Percentiles rank a stretch among this genome's conserved stretches.
Conservation (phyloP, 2,329 filamentous ascomycete species). For the Myriosclerotinia curreyana region DNA sequence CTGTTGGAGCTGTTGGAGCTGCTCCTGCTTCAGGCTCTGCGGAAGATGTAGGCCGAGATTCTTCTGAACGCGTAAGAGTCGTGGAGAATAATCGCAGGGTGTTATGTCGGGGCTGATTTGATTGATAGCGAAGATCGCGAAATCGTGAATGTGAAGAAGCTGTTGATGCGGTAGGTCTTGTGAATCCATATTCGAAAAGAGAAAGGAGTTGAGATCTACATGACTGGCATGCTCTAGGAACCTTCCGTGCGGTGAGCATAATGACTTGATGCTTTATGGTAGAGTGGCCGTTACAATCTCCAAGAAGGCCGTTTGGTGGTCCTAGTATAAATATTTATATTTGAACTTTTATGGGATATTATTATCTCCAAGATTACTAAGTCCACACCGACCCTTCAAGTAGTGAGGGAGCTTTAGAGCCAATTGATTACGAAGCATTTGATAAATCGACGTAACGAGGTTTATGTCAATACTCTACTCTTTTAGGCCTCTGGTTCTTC, state of each 20-base stretch:
- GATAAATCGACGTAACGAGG: neutral
- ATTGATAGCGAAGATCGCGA: conserved; percentile 23
- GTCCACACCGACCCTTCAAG: neutral
- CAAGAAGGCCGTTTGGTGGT: neutral
- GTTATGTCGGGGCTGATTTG: conserved; percentile 21
- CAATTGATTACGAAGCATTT: conserved; percentile 13
- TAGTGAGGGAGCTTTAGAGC: neutral
- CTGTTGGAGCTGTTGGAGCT: neutral
- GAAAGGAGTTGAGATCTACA: conserved; percentile 40
- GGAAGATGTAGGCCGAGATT: neutral
- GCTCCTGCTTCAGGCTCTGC: neutral
- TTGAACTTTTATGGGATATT: neutral
- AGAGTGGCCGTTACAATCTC: neutral
- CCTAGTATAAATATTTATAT: neutral
- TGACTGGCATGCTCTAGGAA: conserved; percentile 38
- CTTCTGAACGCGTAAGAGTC: conserved; percentile 23
- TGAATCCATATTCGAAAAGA: conserved; percentile 40
- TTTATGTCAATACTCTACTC: neutral
- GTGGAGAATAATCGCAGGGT: conserved; percentile 30
- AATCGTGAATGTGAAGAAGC: conserved; percentile 16
- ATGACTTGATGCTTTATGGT: neutral
- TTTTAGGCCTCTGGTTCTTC: neutral
- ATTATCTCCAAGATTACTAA: neutral
- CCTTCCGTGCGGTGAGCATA: conserved; percentile 37
- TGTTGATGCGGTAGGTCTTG: conserved; percentile 25